Evolutionary conservation across 768 basidiomycete species (phyloP), one percentile per base, ranked within the genome.

Genomic region (Hypholoma fasciculare): DNA sequence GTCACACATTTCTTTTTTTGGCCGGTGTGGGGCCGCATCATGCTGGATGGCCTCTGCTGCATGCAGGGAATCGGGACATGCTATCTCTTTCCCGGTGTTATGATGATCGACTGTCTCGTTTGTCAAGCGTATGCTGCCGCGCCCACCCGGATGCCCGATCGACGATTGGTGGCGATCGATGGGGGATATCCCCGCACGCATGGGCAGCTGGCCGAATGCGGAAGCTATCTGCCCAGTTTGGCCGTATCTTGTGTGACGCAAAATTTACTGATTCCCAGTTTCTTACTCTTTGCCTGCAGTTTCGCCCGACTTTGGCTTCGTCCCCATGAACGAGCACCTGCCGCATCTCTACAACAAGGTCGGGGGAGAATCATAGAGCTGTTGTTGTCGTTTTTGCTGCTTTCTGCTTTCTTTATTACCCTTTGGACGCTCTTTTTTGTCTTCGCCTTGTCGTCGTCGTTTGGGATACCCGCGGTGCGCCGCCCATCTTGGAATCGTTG

Each of bases 291-390:
- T 56, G 66, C 65, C 63, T 30, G 48, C 48, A 88, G 90, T 88
- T 82, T 89, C 89, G 67, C 90, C 90, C 74, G 89, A 91, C 80
- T 91, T 90, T 78, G 90, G 88, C 60, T 92, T 85, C 76, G 89
- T 91, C 68, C 79, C 82, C 67, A 88, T 91, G 88, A 89, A 86
- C 72, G 89, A 90, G 70, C 87, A 90, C 67, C 72, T 90, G 56
- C 81, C 84, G 53, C 78, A 80, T 64, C 80, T 82, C 47, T 87
- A 86, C 78, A 80, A 75, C 75, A 87, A 88, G 66, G 71, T 78
- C 59, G 67, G 78, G 44, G 78, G 78, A 62, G 84, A 82, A 65
- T 78, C 81, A 67, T 85, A 68, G 66, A 68, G 30, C 23, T 23
- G 23, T 23, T 23, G 23, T 23, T 7, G 30, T 34, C 30, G 30